Percentiles rank a stretch among this genome's conserved stretches.
phyloP scores from a whole-genome alignment of 306 rosid species.

The Fragaria ananassa region DNA sequence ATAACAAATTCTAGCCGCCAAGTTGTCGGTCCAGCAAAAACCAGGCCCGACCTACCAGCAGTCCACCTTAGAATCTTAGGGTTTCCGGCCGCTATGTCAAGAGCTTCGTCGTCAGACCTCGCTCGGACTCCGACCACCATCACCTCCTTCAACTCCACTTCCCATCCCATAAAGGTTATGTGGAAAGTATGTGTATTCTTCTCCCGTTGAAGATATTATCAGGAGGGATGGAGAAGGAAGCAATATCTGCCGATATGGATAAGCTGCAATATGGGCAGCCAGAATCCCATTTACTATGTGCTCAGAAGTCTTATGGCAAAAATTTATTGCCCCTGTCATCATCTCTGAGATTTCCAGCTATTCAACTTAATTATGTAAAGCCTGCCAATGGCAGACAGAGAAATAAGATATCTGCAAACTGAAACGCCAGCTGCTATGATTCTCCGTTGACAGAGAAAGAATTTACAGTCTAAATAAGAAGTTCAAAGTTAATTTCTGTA shows the following conservation, averaged over 20 bases:
- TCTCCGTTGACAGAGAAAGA: neutral
- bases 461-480: neutral
- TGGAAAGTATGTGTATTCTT: neutral
- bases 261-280: constrained; percentile 12
- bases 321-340: neutral
- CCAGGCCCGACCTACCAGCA: too few relatives aligned
- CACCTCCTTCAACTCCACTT: too few relatives aligned
- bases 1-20: too few relatives aligned
- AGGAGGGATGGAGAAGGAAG: constrained; percentile 10
- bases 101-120: too few relatives aligned
- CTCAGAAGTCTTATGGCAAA: neutral
- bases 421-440: neutral
- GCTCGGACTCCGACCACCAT: too few relatives aligned
- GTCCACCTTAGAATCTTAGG: too few relatives aligned
- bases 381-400: neutral
- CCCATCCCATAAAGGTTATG: neutral
- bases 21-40: too few relatives aligned
- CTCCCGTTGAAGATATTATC: neutral
- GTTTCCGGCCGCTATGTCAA: too few relatives aligned
- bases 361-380: neutral
- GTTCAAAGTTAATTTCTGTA: neutral
- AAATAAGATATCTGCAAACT: neutral
- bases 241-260: neutral
- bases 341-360: neutral
- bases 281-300: constrained; percentile 4